Evolutionary conservation across 2,329 filamentous ascomycete species (phyloP), one percentile per base, ranked within the genome.

Genomic region (Epichloe baconii): DNA sequence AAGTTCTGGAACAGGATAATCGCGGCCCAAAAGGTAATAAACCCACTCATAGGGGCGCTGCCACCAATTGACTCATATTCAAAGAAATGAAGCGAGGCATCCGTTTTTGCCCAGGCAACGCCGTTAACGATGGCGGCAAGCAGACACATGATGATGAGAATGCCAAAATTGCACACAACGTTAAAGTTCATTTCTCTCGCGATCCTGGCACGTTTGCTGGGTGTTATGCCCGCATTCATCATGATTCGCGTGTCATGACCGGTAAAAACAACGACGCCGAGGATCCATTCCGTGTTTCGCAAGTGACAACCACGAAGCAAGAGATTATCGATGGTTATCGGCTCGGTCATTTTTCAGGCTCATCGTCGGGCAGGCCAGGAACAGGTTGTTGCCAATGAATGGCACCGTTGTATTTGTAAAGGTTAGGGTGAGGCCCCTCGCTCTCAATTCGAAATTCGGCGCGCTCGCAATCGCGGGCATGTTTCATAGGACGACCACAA

Each of bases 231-330:
- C 31, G 93, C 87, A 65, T 98, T 98, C 72, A 96, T 86, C 93
- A 98, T 98, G 66, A 96, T 97, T 71, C 97, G 98, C 36, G 91
- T 95, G 66, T 98, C 91, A 62, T 90, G 83, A 36, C 93, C 93
- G 14, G 93, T 97, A 69, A 95, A 98, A 17, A 95, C 75, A 47
- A 97, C 91, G 3, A 98, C 79, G 49, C 90, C 93, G 5, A 98
- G 77, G 50, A 89, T 78, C 93, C 93, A 98, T 63, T 97, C 90
- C 0, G 93, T 98, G 66, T 97, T 98, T 57, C 90, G 82, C 47
- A 98, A 70, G 59, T 89, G 94, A 69, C 89, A 95, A 51, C 93
- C 93, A 73, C 93, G 86, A 44, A 98, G 80, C 34, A 98, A 78
- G 56, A 97, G 69, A 63, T 98, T 98, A 74, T 96, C 95, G 67